These are phyloP conservation scores for Eimeria acervulina DNA, from an alignment of 169 alveolate species.

Conservation along the genomic window DNA sequence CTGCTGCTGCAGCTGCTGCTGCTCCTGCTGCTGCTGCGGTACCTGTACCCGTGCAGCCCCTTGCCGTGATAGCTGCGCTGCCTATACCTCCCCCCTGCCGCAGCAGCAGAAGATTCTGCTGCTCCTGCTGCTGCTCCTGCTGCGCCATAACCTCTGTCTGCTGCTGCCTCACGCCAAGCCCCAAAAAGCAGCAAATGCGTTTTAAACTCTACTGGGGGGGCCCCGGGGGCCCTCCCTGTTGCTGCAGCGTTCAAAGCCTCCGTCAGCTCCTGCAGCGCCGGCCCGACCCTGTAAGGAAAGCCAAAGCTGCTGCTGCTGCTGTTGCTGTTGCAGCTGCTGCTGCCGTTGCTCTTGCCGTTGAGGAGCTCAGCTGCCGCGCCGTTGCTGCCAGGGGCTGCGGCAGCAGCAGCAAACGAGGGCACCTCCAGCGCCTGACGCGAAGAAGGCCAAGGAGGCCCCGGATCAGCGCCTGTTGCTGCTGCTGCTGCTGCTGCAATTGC, in stretches of 20 bases:
- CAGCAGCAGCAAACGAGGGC: constrained; percentile 24
- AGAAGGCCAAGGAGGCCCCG: not conserved
- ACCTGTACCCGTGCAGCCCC: not conserved
- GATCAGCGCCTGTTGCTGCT: not conserved
- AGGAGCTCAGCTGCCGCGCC: not conserved
- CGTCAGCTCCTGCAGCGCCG: not conserved
- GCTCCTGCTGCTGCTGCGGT: constrained; percentile 59
- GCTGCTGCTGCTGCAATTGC: not conserved
- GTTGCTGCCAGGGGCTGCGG: not conserved
- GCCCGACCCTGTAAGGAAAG: not conserved
- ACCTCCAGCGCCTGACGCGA: not conserved
- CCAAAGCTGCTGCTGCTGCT: constrained; percentile 35
- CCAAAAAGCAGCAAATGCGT: constrained; percentile 71
- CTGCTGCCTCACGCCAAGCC: constrained; percentile 42
- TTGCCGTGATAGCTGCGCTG: not conserved
- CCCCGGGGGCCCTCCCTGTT: constrained; percentile 38
- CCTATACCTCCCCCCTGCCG: not conserved
- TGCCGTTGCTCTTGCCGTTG: not conserved
- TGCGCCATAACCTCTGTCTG: not conserved
- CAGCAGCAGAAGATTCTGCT: constrained; percentile 8
- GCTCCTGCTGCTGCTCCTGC: constrained; percentile 18
- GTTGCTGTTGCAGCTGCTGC: constrained; percentile 43
- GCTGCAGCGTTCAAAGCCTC: constrained; percentile 25
- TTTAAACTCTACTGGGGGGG: constrained; percentile 5
- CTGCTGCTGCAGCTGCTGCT: constrained; percentile 25